These are phyloP conservation scores for Brassica rapa DNA, from an alignment of 345 rosid species.

Conservation along the genomic window DNA sequence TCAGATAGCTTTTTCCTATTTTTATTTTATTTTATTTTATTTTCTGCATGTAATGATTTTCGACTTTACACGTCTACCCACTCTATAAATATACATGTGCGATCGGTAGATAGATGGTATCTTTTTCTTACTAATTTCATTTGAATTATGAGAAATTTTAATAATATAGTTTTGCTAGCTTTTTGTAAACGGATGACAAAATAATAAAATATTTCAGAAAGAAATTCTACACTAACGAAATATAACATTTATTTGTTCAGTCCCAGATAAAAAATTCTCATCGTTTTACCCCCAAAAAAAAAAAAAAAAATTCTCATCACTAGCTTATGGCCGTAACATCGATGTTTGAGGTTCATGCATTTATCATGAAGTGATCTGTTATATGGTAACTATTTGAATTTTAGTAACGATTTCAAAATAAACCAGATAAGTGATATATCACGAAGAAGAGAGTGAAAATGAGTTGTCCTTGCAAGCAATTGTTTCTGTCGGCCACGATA, in stretches of 20 bases:
- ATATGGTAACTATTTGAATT: conserved; percentile 9
- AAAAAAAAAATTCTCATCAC: background rate
- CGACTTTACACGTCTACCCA: conserved; percentile 41
- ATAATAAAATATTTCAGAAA: background rate
- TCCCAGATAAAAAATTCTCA: no score
- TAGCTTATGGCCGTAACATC: background rate
- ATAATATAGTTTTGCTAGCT: conserved; percentile 18
- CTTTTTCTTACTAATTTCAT: background rate
- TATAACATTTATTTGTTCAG: no score
- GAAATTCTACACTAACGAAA: background rate
- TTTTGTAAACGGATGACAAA: background rate
- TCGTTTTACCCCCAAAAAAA: no score
- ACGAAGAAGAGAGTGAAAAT: conserved; percentile 19
- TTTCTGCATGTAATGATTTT: conserved; percentile 27
- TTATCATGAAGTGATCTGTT: background rate
- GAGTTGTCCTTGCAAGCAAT: conserved; percentile 32
- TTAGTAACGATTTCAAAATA: background rate
- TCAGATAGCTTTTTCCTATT: conserved; percentile 23
- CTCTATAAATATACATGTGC: conserved; percentile 38
- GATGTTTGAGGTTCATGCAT: background rate
- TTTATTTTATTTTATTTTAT: conserved; percentile 22
- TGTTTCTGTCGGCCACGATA: conserved; percentile 40
- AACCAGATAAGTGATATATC: conserved; percentile 5
- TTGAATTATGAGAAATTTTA: background rate
- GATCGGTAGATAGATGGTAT: conserved; percentile 25